Evolutionary conservation across 352 stramenopile genomes (phyloP), one percentile per base, ranked within the genome.

Genomic region (Globisporangium lucens): DNA sequence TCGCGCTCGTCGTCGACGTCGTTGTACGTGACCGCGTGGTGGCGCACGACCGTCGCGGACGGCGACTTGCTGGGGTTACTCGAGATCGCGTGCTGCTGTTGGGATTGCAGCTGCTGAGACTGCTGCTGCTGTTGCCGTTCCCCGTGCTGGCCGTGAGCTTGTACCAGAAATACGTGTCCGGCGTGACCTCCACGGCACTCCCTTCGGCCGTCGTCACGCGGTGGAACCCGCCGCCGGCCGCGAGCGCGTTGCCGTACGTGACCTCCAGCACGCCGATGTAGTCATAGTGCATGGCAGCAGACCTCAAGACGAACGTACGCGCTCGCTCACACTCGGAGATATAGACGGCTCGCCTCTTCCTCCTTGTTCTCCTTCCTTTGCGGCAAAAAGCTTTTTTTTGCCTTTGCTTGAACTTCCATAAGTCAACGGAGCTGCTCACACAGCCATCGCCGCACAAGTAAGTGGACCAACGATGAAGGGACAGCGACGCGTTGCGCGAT

Each of bases 81-180:
- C 10, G 9, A 27, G 22, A 10, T 36, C 9, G 13, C 51, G 27
- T 57, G 38, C 10, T 15, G 7, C 33, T 53, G 7, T 13, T 24
- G 24, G 24, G 27, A 20, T 29, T 46, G 29, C 24, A 24, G 24
- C 24, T 24, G 24, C 24, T 24, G 24, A 24, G 24, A 13, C 52
- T 61, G 29, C 22, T 63, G 47, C 9, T 64, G 38, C 4, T 55
- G 38, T n/a, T 56, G 27, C 29, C 65, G 17, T 4, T 27, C 29
- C 41, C 49, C 1, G 7, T 13, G 49, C 35, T 67, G 9, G 33
- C 24, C 10, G 77, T 71, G 56, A 75, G 65, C 56, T 91, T 91
- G 78, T 89, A 96, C 89, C 89, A 96, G 56, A 96, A 83, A 72
- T 83, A 96, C 66, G 89, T 96, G 59, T 79, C 72, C 13, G 87